Conservation (phyloP, 768 basidiomycete genomes). For the Boletus vinaceobasis region DNA sequence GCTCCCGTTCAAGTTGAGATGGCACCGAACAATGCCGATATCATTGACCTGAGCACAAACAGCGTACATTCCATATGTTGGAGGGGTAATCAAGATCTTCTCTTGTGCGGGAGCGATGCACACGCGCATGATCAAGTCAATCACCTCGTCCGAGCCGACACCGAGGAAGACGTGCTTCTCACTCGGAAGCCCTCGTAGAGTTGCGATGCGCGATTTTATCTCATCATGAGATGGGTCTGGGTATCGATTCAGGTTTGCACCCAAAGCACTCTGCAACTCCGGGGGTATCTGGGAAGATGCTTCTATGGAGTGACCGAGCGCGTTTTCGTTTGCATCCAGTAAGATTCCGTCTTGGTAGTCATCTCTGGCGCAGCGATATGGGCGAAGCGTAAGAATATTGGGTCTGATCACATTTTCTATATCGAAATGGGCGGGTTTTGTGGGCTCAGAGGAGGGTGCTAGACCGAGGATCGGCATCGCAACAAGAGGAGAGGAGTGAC, state of each 20-base stretch:
- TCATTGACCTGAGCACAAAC: slow-evolving; percentile 97
- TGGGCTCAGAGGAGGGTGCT: slow-evolving; percentile 37
- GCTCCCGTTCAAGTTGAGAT: slow-evolving; percentile 55
- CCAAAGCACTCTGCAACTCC: slow-evolving; percentile 38
- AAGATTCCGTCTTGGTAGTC: slow-evolving; percentile 91
- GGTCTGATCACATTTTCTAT: slow-evolving; percentile 85
- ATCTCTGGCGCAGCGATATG: slow-evolving; percentile 94
- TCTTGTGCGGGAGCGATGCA: slow-evolving; percentile 78
- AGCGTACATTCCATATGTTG: slow-evolving; percentile 97
- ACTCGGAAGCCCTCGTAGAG: slow-evolving; percentile 64
- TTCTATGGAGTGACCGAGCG: slow-evolving; percentile 81
- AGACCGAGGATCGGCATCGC: slow-evolving; percentile 69
- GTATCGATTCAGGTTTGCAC: slow-evolving; percentile 79
- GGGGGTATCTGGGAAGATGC: slow-evolving; percentile 27
- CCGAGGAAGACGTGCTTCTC: slow-evolving; percentile 82
- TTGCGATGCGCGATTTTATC: slow-evolving; percentile 75
- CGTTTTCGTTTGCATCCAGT: slow-evolving; percentile 97
- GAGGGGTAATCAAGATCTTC: slow-evolving; percentile 84
- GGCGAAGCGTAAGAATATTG: slow-evolving; percentile 87
- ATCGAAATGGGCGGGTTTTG: slow-evolving; percentile 75
- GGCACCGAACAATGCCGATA: slow-evolving; percentile 73
- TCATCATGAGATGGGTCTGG: slow-evolving; percentile 84
- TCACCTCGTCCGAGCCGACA: slow-evolving; percentile 95
- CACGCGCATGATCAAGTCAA: slow-evolving; percentile 90
- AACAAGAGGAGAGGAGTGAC: neutral